phyloP scores from a whole-genome alignment of 805 yeast species.

The Lipomyces starkeyi region DNA sequence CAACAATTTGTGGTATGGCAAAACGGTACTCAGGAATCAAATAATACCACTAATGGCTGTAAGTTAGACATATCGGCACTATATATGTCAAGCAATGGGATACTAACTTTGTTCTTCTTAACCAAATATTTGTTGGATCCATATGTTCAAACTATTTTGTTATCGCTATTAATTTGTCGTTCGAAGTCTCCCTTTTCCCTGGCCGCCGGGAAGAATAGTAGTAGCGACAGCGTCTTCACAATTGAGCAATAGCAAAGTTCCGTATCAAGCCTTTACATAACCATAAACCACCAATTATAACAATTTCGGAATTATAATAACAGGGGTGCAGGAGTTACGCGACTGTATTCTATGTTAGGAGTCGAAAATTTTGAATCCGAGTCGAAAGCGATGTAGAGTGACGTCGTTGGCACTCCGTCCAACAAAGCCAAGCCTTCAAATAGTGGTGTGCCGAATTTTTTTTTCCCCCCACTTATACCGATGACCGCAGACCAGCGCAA shows the following conservation, averaged over 20 bases:
- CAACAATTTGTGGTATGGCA: neutral
- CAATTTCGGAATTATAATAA: neutral
- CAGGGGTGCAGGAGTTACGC: neutral
- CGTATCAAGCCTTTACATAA: neutral
- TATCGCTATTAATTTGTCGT: neutral
- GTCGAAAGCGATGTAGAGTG: neutral
- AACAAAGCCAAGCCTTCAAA: neutral
- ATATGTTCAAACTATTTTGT: slow-evolving; percentile 1
- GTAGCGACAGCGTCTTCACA: neutral
- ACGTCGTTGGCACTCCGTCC: neutral
- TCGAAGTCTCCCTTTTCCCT: neutral
- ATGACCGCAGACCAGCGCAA: slow-evolving; percentile 10
- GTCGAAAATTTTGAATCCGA: neutral
- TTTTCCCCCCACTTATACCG: neutral
- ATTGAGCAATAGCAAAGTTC: neutral
- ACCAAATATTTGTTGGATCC: slow-evolving; percentile 29
- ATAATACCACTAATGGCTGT: neutral
- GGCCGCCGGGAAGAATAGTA: neutral
- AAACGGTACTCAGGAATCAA: no score
- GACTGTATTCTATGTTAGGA: neutral
- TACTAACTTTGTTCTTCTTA: slow-evolving; percentile 26
- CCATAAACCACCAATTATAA: neutral
- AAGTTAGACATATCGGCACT: slow-evolving; percentile 5
- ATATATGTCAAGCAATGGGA: no score
- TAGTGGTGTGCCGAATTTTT: neutral